phyloP scores from a whole-genome alignment of 805 yeast genomes.

The Tetrapisispora taiwanensis region DNA sequence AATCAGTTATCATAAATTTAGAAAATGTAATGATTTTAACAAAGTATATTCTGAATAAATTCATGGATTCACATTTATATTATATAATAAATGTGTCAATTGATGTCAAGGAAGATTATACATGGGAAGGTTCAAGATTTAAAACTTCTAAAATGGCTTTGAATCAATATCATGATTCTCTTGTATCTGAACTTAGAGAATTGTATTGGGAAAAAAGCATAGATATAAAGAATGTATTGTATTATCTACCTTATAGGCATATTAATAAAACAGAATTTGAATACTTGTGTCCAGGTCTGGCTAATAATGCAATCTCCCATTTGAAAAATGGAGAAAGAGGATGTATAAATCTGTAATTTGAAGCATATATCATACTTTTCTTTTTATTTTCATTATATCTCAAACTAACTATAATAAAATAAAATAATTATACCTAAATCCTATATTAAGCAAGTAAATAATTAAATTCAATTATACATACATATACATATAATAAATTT shows the following conservation, averaged over 20 bases:
- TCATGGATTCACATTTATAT: constrained; percentile 1
- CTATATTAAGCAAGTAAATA: too few species aligned
- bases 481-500: too few species aligned
- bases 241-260: constrained; percentile 7
- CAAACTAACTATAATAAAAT: too few species aligned
- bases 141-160: constrained; percentile 15
- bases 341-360: not conserved
- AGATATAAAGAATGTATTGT: constrained; percentile 9
- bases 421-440: too few species aligned
- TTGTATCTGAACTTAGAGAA: constrained; percentile 13
- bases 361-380: too few species aligned
- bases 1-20: constrained; percentile 11
- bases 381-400: too few species aligned
- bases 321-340: constrained; percentile 13
- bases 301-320: constrained; percentile 7
- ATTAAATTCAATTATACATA: too few species aligned
- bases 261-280: constrained; percentile 2
- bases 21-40: constrained; percentile 16
- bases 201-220: constrained; percentile 1
- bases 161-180: constrained; percentile 20
- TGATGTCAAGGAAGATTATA: constrained; percentile 1
- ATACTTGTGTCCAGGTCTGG: constrained; percentile 3
- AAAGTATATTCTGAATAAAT: constrained; percentile 10
- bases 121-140: constrained; percentile 6
- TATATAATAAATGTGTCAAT: constrained; percentile 15